Conservation (phyloP, 129 eudicot species). For the Ambrosia artemisiifolia region DNA sequence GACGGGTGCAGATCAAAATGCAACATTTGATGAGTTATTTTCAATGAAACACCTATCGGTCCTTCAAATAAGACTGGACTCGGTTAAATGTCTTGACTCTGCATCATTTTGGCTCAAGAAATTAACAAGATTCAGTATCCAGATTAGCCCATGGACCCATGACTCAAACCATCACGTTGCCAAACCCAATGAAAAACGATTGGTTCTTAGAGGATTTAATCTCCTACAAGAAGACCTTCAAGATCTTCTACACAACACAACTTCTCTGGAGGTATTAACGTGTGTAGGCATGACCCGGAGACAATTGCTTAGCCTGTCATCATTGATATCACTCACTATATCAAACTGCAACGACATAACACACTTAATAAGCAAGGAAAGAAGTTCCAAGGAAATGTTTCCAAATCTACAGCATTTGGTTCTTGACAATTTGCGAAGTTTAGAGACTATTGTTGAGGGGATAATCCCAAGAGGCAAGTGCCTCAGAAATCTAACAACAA, state of each 20-base stretch:
- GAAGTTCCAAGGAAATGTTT: slow-evolving; percentile 17
- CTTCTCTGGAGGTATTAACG: slow-evolving; percentile 16
- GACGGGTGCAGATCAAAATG: not conserved
- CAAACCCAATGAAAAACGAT: slow-evolving; percentile 20
- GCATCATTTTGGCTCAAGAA: slow-evolving; percentile 30
- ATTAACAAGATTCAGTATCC: slow-evolving; percentile 26
- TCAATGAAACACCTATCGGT: slow-evolving; percentile 23
- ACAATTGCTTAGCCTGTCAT: slow-evolving; percentile 26
- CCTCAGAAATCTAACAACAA: slow-evolving; percentile 19
- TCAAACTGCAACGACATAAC: slow-evolving; percentile 23
- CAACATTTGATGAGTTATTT: slow-evolving; percentile 28
- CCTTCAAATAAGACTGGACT: slow-evolving; percentile 29
- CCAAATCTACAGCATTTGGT: slow-evolving; percentile 29
- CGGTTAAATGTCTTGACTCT: slow-evolving; percentile 12
- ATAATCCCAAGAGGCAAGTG: slow-evolving; percentile 20
- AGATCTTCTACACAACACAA: slow-evolving; percentile 20
- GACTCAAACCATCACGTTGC: slow-evolving; percentile 12
- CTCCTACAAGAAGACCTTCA: slow-evolving; percentile 29
- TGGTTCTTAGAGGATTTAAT: slow-evolving; percentile 36
- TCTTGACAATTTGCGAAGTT: slow-evolving; percentile 15
- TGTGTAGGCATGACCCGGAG: slow-evolving; percentile 22
- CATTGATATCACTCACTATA: slow-evolving; percentile 33
- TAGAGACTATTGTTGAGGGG: slow-evolving; percentile 21
- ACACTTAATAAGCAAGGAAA: slow-evolving; percentile 16
- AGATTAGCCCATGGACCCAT: slow-evolving; percentile 20